These are phyloP conservation scores for Sclerotinia nivalis DNA, from an alignment of 2,329 filamentous ascomycete species.

Conservation along the genomic window DNA sequence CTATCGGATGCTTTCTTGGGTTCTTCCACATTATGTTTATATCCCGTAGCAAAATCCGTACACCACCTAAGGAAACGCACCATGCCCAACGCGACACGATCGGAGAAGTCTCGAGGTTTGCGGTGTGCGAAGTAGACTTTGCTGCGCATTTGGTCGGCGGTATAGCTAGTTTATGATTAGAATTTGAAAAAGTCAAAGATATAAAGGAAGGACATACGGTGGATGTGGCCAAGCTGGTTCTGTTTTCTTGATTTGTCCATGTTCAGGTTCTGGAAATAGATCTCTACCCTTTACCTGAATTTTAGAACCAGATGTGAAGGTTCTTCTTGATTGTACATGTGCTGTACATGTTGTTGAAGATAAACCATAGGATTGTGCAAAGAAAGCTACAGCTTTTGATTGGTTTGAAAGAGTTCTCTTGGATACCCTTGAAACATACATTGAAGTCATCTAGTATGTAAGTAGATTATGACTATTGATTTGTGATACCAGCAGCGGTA, in stretches of 20 bases:
- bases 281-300: conserved; percentile 34
- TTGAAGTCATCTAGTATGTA: conserved; percentile 25
- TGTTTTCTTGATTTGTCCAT: conserved; percentile 56
- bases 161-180: conserved; percentile 55
- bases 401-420: conserved; percentile 34
- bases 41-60: conserved; percentile 80
- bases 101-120: conserved; percentile 68
- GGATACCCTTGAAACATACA: conserved; percentile 37
- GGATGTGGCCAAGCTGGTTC: conserved; percentile 62
- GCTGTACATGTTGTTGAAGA: conserved; percentile 25
- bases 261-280: conserved; percentile 40
- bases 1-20: conserved; percentile 48
- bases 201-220: conserved; percentile 30
- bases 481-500: background rate
- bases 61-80: conserved; percentile 75
- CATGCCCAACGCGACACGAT: conserved; percentile 75
- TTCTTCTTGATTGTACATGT: conserved; percentile 28
- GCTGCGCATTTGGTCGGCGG: conserved; percentile 72
- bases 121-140: conserved; percentile 76
- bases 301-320: conserved; percentile 38
- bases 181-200: background rate
- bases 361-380: conserved; percentile 32
- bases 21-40: conserved; percentile 65
- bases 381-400: conserved; percentile 33
- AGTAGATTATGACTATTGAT: background rate